Base-by-base conservation (phyloP, 2,329 filamentous ascomycete genomes). In the Lanzia echinophila region DNA sequence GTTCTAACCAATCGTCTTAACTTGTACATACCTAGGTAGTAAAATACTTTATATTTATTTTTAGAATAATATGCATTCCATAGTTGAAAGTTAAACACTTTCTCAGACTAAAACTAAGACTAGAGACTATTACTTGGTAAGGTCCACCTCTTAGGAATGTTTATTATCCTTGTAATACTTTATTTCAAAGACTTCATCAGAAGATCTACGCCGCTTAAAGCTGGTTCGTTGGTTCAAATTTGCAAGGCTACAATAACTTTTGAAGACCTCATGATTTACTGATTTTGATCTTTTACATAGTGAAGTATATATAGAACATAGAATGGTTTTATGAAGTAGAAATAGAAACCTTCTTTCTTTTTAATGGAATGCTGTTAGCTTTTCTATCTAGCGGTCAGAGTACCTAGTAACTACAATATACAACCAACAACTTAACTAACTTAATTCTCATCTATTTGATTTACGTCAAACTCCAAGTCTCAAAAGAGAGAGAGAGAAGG, bases 161-260 rank as follows among this genome's bases (percentile, higher is more conserved):
- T 28, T 28, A 28, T 34, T 6, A 51, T 45, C 49, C 49, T 51
- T 51, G 49, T n/a, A n/a, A 47, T 33, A 53, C 50, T 43, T 48
- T 48, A 47, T 41, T 41, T n/a, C 24, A 42, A 19, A 48, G 33
- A 41, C 36, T 19, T 19, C 50, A 53, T 53, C 50, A 53, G 50
- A 53, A 48, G 50, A 53, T 53, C 50, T 48, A 48, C 44, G 44
- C 44, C 44, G 44, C 50, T 41, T 38, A 24, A 48, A 41, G 34
- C 28, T 48, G 44, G 38, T 53, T 53, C 50, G 44, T 41, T 39
- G 38, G 47, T 20, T 45, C 19, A 39, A 15, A 6, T n/a, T 15
- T 44, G 12, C 15, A n/a, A 4, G 15, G 15, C 34, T 36, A 36
- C 15, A 36, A 10, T 36, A 13, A 36, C 4, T 3, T 6, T 36